These are phyloP conservation scores for Phanerochaete carnosa DNA, from an alignment of 768 basidiomycete species.

Conservation along the genomic window DNA sequence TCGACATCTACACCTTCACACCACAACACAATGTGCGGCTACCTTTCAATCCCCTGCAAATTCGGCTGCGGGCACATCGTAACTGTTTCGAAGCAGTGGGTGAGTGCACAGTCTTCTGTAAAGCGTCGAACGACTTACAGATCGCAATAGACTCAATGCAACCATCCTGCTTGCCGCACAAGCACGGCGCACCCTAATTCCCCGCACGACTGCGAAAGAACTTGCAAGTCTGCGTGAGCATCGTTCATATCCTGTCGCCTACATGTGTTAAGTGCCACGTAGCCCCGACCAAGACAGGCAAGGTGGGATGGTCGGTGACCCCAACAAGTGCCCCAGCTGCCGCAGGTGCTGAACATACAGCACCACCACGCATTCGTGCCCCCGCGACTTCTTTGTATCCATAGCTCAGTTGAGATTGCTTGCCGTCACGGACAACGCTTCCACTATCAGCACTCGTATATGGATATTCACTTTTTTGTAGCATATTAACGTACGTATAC, in stretches of 20 bases:
- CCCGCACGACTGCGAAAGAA: conserved; percentile 3
- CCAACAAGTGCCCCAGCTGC: neutral
- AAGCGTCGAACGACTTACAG: neutral
- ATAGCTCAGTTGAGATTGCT: neutral
- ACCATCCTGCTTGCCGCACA: neutral
- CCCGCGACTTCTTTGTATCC: neutral
- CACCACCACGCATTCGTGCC: neutral
- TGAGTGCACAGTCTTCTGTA: neutral
- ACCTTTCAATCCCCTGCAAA: neutral
- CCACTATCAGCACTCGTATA: neutral
- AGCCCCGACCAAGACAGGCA: neutral
- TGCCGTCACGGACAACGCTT: neutral
- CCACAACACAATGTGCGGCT: neutral
- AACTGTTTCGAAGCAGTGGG: neutral
- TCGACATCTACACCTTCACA: neutral
- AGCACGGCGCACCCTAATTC: neutral
- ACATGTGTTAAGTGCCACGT: neutral
- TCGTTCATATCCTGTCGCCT: neutral
- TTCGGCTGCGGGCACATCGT: neutral
- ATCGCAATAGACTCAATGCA: neutral
- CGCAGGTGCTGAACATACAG: neutral
- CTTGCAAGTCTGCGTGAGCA: conserved; percentile 1
- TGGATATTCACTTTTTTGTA: neutral
- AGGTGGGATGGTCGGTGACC: neutral
- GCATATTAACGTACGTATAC: neutral